Conservation (phyloP, 352 stramenopile species). For the Pythium apleroticum region DNA sequence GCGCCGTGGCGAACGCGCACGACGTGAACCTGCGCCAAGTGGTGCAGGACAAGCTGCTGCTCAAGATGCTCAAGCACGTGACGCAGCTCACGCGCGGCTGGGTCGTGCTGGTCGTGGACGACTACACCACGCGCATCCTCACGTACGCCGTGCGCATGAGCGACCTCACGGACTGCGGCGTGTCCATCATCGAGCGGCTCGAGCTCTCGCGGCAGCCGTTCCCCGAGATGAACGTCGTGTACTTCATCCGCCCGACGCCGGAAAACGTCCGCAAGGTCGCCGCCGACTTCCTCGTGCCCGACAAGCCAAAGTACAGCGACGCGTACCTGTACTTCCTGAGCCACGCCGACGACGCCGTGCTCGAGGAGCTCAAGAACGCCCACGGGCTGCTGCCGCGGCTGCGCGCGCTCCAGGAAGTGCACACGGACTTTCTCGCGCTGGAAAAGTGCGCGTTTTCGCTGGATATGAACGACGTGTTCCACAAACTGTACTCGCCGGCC, state of each 20-base stretch:
- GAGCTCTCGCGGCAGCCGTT: constrained; percentile 95
- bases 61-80: constrained; percentile 84
- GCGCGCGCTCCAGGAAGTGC: constrained; percentile 92
- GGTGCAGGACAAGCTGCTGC: constrained; percentile 77
- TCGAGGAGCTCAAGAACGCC: constrained; percentile 87
- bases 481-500: constrained; percentile 74
- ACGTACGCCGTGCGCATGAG: constrained; percentile 97
- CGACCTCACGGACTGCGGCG: constrained; percentile 96
- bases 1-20: constrained; percentile 41
- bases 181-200: constrained; percentile 96
- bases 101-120: constrained; percentile 96
- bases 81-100: constrained; percentile 73
- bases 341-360: constrained; percentile 67
- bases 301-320: constrained; percentile 92
- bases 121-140: constrained; percentile 91
- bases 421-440: constrained; percentile 95
- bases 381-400: constrained; percentile 77
- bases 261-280: constrained; percentile 85
- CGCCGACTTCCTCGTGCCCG: constrained; percentile 72
- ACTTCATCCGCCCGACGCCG: constrained; percentile 90
- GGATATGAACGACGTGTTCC: constrained; percentile 85
- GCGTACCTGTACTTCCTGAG: constrained; percentile 95
- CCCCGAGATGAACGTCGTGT: constrained; percentile 96
- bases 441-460: constrained; percentile 94
- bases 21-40: constrained; percentile 76